Percentiles rank a stretch among this genome's conserved stretches.
Evolutionary conservation across 495 filamentous ascomycete species (phyloP).

Genomic region (Aspergillus bridgeri): DNA sequence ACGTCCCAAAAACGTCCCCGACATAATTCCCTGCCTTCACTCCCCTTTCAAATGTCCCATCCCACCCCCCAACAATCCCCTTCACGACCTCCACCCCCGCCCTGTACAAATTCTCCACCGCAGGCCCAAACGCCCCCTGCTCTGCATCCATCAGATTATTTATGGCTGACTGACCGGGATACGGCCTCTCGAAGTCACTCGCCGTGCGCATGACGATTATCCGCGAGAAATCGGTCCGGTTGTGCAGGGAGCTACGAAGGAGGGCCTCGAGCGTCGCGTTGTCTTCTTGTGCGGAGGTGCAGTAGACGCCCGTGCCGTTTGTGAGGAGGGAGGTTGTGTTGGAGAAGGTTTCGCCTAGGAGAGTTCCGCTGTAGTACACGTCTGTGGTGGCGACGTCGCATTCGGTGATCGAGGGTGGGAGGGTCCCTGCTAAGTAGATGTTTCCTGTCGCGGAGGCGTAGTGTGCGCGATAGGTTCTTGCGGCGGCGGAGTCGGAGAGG

Average conservation of each 20-base stretch:
- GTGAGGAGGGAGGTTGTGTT: conserved; percentile 63
- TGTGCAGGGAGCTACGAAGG: conserved; percentile 52
- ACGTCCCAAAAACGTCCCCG: conserved; percentile 66
- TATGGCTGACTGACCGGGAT: conserved; percentile 49
- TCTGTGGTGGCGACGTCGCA: conserved; percentile 70
- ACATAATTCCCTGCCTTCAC: conserved; percentile 65
- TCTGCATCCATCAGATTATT: conserved; percentile 56
- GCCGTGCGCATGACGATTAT: conserved; percentile 73
- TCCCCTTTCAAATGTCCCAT: conserved; percentile 53
- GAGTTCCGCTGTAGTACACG: conserved; percentile 64
- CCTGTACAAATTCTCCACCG: conserved; percentile 62
- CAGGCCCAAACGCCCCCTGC: conserved; percentile 56
- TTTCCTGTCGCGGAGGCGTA: conserved; percentile 41
- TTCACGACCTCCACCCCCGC: conserved; percentile 65
- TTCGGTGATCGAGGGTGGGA: conserved; percentile 54
- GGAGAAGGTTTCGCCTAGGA: conserved; percentile 61
- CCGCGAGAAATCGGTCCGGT: conserved; percentile 61
- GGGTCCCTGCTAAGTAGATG: conserved; percentile 49
- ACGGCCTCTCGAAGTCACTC: conserved; percentile 68
- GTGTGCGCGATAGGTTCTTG: conserved; percentile 55
- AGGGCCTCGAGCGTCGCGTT: conserved; percentile 68
- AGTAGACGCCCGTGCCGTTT: conserved; percentile 66
- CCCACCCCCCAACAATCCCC: conserved; percentile 62
- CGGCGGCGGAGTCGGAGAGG: conserved; percentile 51
- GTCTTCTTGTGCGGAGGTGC: conserved; percentile 71